Base-by-base conservation (phyloP, 257 asterid species). In the Primulina eburnea region DNA sequence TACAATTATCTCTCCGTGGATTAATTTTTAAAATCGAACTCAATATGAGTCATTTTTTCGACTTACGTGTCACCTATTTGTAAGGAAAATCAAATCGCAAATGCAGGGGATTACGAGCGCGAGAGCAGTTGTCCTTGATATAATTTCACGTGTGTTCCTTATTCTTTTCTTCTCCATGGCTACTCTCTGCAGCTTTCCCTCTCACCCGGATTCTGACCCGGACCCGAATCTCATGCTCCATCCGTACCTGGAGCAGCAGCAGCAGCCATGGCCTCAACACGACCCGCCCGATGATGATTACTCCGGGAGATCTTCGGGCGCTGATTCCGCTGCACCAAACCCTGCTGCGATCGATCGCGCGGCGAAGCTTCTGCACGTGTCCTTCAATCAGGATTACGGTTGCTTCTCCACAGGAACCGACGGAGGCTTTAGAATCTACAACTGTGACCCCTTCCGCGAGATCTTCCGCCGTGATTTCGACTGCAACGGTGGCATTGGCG, bases 341-440 rank as follows among this genome's bases (percentile, higher is more conserved):
- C 78, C 83, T 69, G 57, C 53, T 12, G 5, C 21, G 34, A 6
- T 12, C 17, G 69, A 64, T 40, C 1, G 20, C 73, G 57, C 78
- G 8, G 75, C 70, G 81, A 59, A 73, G 71, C 85, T 91, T 66
- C 95, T 91, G 33, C 96, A 91, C 72, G 85, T 88, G 35, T 89
- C 97, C 0, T 94, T 90, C 87, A 93, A 93, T 78, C 99, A 93
- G 78, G 96, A 93, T 74, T 83, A 89, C 61, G 89, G 92, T 6
- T 93, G 92, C 71, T 93, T 93, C 69, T 88, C 96, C 20, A 79
- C 86, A 14, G 97, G 95, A 6, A 90, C 94, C 68, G 87, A 82
- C 65, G 80, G 85, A 8, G 99, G 97, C 0, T 93, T 93, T 72
- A 92, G 96, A 30, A 82, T 93, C 77, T 90, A 70, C 73, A 87